Conservation (phyloP, 2,329 filamentous ascomycete genomes). For the Aphanoascus verrucosus region DNA sequence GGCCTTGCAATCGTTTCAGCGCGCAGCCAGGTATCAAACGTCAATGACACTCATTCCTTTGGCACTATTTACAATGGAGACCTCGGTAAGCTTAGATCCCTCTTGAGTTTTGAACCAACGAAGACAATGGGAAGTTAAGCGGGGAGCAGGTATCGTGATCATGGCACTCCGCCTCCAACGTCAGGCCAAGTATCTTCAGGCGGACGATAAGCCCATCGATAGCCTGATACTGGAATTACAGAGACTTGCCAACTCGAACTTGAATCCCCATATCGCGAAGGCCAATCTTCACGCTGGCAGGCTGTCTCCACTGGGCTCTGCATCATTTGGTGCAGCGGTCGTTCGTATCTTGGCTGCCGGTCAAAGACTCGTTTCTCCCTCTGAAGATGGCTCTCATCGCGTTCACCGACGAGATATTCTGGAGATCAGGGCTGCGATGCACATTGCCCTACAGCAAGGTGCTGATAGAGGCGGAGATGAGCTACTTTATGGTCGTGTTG, state of each 20-base stretch:
- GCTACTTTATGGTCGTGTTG: conserved; percentile 31
- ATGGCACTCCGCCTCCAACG: conserved; percentile 31
- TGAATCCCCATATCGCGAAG: conserved; percentile 17
- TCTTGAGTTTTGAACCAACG: neutral
- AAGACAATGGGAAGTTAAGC: neutral
- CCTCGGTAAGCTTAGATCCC: conserved; percentile 21
- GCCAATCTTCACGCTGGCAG: conserved; percentile 13
- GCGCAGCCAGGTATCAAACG: conserved; percentile 19
- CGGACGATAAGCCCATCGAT: conserved; percentile 6
- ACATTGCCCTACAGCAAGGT: conserved; percentile 24
- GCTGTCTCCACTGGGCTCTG: conserved; percentile 28
- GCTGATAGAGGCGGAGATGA: conserved; percentile 30
- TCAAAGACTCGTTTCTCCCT: conserved; percentile 6
- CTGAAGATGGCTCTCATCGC: conserved; percentile 11
- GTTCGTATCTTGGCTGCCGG: conserved; percentile 22
- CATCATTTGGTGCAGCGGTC: conserved; percentile 22
- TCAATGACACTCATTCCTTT: conserved; percentile 18
- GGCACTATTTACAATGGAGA: conserved; percentile 26
- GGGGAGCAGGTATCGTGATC: conserved; percentile 26
- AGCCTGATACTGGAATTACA: conserved; percentile 20
- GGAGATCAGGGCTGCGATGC: conserved; percentile 23
- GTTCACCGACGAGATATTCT: conserved; percentile 23
- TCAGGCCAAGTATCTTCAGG: conserved; percentile 23
- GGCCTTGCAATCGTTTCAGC: conserved; percentile 22
- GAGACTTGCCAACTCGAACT: conserved; percentile 21